Evolutionary conservation across 1,139 yeast species (phyloP).

Genomic region (Debaryomycetaceae sp.): DNA sequence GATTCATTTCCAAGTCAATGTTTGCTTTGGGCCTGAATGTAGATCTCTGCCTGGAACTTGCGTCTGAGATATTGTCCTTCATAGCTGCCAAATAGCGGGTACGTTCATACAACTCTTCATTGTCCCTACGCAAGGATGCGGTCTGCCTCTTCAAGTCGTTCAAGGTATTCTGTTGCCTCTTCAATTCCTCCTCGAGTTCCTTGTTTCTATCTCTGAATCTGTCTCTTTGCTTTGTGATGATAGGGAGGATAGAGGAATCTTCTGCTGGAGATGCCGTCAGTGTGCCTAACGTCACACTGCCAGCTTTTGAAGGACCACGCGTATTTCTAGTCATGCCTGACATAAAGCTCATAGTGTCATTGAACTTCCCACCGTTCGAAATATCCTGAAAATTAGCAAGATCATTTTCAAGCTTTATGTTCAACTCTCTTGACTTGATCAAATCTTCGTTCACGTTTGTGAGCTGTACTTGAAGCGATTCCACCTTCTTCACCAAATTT

Average conservation of each 20-base stretch:
- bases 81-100: constrained; percentile 70
- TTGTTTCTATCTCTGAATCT: constrained; percentile 77
- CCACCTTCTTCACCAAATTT: constrained; percentile 30
- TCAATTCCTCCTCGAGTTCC: constrained; percentile 79
- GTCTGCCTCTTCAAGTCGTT: constrained; percentile 65
- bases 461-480: constrained; percentile 38
- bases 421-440: constrained; percentile 37
- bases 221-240: constrained; percentile 92
- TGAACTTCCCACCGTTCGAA: constrained; percentile 35
- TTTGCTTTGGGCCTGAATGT: constrained; percentile 31
- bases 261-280: constrained; percentile 21
- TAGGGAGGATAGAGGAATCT: constrained; percentile 66
- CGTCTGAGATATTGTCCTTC: constrained; percentile 14
- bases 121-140: constrained; percentile 64
- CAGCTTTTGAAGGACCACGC: constrained; percentile 25
- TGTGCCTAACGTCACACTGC: constrained; percentile 41
- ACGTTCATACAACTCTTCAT: constrained; percentile 75
- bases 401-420: constrained; percentile 69
- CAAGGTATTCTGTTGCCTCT: constrained; percentile 52
- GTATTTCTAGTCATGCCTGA: constrained; percentile 55
- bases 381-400: constrained; percentile 49
- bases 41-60: constrained; percentile 11
- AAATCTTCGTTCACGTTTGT: constrained; percentile 32
- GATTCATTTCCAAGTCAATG: constrained; percentile 55
- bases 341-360: constrained; percentile 67